These are phyloP conservation scores for Russula sp. DNA, from an alignment of 768 basidiomycete genomes.

Conservation along the genomic window DNA sequence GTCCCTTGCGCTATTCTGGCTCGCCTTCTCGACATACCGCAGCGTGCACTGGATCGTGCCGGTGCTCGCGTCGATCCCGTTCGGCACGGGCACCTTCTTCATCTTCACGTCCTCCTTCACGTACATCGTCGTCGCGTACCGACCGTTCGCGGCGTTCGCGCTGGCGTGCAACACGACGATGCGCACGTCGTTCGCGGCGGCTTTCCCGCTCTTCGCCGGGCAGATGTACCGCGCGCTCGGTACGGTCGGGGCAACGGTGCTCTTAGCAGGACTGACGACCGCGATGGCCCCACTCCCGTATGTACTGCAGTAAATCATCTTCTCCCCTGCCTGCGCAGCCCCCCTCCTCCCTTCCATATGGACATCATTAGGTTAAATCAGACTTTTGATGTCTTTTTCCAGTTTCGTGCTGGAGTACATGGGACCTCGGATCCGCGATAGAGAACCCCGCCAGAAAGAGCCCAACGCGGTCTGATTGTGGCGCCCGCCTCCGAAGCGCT, in stretches of 20 bases:
- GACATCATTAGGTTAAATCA: not conserved
- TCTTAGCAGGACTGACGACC: constrained; percentile 38
- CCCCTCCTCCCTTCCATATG: too few species aligned
- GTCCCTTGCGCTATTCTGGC: constrained; percentile 51
- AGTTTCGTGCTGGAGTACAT: constrained; percentile 4
- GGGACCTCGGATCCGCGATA: not conserved
- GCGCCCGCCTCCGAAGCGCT: not conserved
- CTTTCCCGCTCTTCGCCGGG: constrained; percentile 37
- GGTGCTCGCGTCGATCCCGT: constrained; percentile 40
- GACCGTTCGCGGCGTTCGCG: constrained; percentile 51
- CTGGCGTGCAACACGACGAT: constrained; percentile 57
- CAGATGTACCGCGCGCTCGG: constrained; percentile 37
- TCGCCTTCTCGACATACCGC: constrained; percentile 49
- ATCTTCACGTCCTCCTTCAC: constrained; percentile 67
- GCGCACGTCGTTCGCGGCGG: constrained; percentile 36
- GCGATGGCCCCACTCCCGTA: constrained; percentile 45
- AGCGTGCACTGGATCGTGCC: constrained; percentile 45
- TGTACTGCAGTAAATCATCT: constrained; percentile 25
- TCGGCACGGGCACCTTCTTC: constrained; percentile 53
- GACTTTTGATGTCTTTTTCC: not conserved
- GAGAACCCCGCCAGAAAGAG: not conserved
- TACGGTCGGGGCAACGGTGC: constrained; percentile 34
- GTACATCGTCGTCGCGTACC: constrained; percentile 47
- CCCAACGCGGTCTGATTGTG: not conserved
- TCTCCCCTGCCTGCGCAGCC: too few species aligned